These are phyloP conservation scores for Daldinia grandis DNA, from an alignment of 495 filamentous ascomycete species.

Conservation along the genomic window DNA sequence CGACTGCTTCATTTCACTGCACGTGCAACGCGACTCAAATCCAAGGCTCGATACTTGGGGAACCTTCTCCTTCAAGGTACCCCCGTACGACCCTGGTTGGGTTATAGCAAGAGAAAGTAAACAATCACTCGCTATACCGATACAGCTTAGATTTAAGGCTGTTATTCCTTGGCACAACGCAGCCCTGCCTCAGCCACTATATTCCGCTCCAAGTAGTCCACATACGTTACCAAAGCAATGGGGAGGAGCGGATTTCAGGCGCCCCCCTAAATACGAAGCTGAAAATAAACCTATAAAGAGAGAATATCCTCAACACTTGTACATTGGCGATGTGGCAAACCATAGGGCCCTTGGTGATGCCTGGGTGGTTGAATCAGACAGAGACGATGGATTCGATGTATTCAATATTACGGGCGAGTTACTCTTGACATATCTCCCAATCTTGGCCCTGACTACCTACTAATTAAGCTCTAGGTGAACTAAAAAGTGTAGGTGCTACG, in stretches of 20 bases:
- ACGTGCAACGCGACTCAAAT: neutral
- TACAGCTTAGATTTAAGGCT: neutral
- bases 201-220: conserved; percentile 1
- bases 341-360: conserved; percentile 8
- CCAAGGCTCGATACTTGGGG: neutral
- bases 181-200: neutral
- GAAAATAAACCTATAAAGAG: neutral
- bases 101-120: neutral
- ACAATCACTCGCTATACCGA: neutral
- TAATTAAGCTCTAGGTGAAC: neutral
- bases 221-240: neutral
- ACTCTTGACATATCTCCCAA: neutral
- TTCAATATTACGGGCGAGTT: conserved; percentile 16
- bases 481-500: neutral
- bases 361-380: conserved; percentile 15
- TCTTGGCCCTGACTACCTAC: neutral
- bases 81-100: conserved; percentile 12
- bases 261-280: neutral
- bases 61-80: conserved; percentile 1
- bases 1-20: neutral
- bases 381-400: neutral
- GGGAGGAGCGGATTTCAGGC: neutral
- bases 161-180: neutral
- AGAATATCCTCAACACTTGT: neutral
- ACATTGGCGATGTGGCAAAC: conserved; percentile 10